phyloP scores from a whole-genome alignment of 2,329 filamentous ascomycete genomes.

The Paecilomyces variotii region DNA sequence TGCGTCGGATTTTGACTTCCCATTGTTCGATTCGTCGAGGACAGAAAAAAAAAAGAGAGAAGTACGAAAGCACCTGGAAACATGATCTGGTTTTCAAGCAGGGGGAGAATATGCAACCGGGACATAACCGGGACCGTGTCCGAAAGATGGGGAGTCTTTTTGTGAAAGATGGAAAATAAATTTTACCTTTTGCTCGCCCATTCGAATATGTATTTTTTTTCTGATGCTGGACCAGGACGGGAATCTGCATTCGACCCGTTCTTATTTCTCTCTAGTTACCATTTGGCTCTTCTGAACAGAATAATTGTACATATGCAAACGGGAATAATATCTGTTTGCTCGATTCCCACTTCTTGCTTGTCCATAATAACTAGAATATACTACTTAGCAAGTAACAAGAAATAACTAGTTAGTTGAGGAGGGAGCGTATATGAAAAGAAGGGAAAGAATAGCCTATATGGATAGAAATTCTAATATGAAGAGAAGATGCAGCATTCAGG shows the following conservation, averaged over 20 bases:
- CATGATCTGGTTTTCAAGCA: neutral
- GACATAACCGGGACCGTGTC: neutral
- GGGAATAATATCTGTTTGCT: neutral
- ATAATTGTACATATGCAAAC: neutral
- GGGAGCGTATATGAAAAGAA: too few relatives aligned
- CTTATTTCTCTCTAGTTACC: too few relatives aligned
- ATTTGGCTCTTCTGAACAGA: neutral
- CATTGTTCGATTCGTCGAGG: constrained; percentile 3
- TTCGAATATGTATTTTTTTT: neutral
- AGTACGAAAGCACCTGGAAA: neutral
- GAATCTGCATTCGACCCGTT: neutral
- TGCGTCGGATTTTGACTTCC: constrained; percentile 6
- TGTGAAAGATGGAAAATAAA: neutral
- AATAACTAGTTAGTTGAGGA: too few relatives aligned
- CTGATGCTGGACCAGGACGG: neutral
- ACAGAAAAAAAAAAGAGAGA: neutral
- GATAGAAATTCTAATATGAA: too few relatives aligned
- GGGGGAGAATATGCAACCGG: neutral
- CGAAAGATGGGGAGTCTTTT: neutral
- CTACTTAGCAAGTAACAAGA: too few relatives aligned
- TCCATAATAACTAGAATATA: too few relatives aligned
- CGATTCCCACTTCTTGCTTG: neutral
- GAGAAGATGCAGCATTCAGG: too few relatives aligned
- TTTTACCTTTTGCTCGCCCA: neutral
- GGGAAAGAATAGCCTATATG: too few relatives aligned